Evolutionary conservation across 306 rosid genomes (phyloP).

Genomic region (Glycine soja): DNA sequence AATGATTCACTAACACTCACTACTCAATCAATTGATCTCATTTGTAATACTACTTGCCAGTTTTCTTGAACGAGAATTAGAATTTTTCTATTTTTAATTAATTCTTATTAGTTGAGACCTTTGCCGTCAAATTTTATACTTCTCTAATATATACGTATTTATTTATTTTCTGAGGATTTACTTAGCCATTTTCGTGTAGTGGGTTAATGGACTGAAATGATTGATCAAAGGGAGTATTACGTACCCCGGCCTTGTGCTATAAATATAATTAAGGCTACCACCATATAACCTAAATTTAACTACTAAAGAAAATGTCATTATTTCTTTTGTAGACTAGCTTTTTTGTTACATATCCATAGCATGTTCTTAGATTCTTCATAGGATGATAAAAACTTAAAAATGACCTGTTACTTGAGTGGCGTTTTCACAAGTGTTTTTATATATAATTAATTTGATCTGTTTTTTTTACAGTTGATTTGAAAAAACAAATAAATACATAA

Average conservation of each 20-base stretch:
- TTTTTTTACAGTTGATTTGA: not conserved
- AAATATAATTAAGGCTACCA: not conserved
- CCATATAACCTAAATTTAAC: not conserved
- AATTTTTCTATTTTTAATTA: not conserved
- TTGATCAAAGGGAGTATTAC: no score
- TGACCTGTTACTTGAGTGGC: constrained; percentile 15
- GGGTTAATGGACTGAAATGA: no score
- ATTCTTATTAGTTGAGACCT: not conserved
- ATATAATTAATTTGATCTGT: not conserved
- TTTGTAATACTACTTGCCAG: no score
- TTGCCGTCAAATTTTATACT: not conserved
- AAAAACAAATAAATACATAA: not conserved
- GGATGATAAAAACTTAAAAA: constrained; percentile 34
- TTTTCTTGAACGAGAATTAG: no score
- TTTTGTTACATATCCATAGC: constrained; percentile 22
- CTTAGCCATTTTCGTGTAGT: no score
- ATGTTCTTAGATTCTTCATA: constrained; percentile 42
- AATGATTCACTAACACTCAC: no score
- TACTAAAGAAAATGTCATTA: constrained; percentile 7
- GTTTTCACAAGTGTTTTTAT: not conserved
- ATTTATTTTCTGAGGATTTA: not conserved
- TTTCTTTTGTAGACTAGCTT: constrained; percentile 25
- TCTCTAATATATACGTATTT: not conserved
- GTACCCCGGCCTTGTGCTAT: no score
- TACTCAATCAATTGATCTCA: no score